Conservation (phyloP, 768 basidiomycete species). For the Pleurotus tuber-regium region DNA sequence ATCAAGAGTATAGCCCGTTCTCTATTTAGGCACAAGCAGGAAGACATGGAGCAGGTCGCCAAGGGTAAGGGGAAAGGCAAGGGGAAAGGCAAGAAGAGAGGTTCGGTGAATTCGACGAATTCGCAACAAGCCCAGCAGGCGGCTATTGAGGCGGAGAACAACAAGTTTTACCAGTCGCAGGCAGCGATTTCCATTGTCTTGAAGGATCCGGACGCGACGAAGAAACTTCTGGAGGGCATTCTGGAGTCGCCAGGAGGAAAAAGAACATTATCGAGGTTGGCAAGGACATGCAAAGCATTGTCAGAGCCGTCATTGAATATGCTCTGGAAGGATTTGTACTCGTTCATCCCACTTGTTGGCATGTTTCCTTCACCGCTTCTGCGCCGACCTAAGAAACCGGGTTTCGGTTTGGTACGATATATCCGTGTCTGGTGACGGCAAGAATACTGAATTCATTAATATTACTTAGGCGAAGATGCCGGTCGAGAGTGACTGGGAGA, state of each 20-base stretch:
- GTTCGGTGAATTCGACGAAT: slow-evolving; percentile 6
- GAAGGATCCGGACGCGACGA: slow-evolving; percentile 59
- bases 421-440: background rate
- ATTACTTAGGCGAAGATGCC: slow-evolving; percentile 55
- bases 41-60: slow-evolving; percentile 4
- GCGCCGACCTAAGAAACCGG: slow-evolving; percentile 70
- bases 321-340: slow-evolving; percentile 79
- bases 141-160: slow-evolving; percentile 2
- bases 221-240: slow-evolving; percentile 45
- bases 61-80: slow-evolving; percentile 4
- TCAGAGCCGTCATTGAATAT: slow-evolving; percentile 68
- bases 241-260: slow-evolving; percentile 60
- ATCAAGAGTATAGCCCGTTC: slow-evolving; percentile 10
- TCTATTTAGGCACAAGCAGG: slow-evolving; percentile 6
- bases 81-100: slow-evolving; percentile 7
- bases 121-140: background rate
- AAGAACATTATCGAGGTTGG: slow-evolving; percentile 65
- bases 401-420: slow-evolving; percentile 68
- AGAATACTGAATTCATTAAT: slow-evolving; percentile 3
- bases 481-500: slow-evolving; percentile 67
- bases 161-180: slow-evolving; percentile 7
- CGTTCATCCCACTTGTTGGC: slow-evolving; percentile 66
- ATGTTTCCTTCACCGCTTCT: slow-evolving; percentile 67
- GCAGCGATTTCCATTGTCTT: slow-evolving; percentile 34
- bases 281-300: slow-evolving; percentile 73